Evolutionary conservation across 1,139 yeast genomes (phyloP), one percentile per base, ranked within the genome.

Genomic region (Suhomyces bribrorum): DNA sequence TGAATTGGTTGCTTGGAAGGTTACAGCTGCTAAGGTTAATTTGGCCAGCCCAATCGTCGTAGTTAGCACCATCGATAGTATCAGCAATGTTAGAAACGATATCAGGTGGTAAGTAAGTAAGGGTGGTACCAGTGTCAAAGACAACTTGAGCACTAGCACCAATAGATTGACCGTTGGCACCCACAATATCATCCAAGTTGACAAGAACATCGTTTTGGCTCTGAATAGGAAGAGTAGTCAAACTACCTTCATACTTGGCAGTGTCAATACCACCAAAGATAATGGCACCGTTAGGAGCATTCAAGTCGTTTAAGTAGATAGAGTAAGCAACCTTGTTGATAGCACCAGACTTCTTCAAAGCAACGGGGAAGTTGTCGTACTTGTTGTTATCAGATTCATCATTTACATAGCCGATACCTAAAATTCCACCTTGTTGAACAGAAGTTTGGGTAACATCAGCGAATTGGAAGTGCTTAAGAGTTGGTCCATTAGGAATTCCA

Each of bases 71-170:
- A 11, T 12, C 24, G 13, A 42, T 28, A 13, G 8, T n/a, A 1
- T 26, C 20, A 0, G 75, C 79, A 39, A 81, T 58, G 4, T 57
- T 45, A 3, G 53, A 50, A 11, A 77, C 58, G 17, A 75, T 50
- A n/a, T 47, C 53, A 1, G 50, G 35, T 14, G 87, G 85, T 2
- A 81, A 56, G 46, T 72, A 74, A 5, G 83, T 69, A 34, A 79
- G 59, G 2, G 89, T 78, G 7, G 89, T 76, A 31, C 92, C 92
- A 2, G 87, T 76, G 58, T 84, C 92, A 29, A 84, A 59, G 31
- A 80, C 57, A 3, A 81, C 35, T 5, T 16, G 14, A 17, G 5
- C 9, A 14, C 22, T 20, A 3, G 26, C 32, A 12, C 22, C 14
- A 14, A 29, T 18, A 1, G 37, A 13, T 15, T 28, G 23, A 14